Conservation (phyloP, 2,329 filamentous ascomycete species). For the Myriosclerotinia curreyana region DNA sequence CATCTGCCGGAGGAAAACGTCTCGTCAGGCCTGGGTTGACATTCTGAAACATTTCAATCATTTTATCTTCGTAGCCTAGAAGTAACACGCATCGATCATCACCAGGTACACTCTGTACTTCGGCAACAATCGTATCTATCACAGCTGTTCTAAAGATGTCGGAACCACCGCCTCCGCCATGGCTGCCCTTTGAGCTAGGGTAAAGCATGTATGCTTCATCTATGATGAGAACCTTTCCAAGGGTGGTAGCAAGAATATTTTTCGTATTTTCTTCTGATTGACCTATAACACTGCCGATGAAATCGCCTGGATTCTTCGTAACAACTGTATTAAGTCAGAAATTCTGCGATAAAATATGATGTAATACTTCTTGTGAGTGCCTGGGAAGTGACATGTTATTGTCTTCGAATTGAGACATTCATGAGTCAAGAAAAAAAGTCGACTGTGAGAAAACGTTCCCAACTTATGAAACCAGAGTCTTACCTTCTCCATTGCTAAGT, state of each 20-base stretch:
- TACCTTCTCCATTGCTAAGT: conserved; percentile 65
- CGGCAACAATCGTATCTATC: conserved; percentile 68
- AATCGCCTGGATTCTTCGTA: conserved; percentile 70
- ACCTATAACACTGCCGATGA: conserved; percentile 62
- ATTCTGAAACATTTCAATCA: conserved; percentile 71
- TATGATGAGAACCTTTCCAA: conserved; percentile 75
- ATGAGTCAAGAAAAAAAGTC: no score
- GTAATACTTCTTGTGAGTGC: neutral
- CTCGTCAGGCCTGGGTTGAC: conserved; percentile 67
- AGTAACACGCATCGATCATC: conserved; percentile 72
- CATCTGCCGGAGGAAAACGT: conserved; percentile 61
- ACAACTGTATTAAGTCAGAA: conserved; percentile 50
- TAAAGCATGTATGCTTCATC: conserved; percentile 74
- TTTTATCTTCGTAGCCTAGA: conserved; percentile 66
- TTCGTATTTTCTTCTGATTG: conserved; percentile 70
- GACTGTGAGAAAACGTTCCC: no score
- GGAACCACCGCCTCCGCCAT: conserved; percentile 34
- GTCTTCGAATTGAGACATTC: no score
- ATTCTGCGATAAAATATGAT: neutral
- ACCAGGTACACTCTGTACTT: conserved; percentile 66
- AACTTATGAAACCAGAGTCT: conserved; percentile 26
- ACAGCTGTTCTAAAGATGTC: conserved; percentile 61
- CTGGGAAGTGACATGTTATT: no score
- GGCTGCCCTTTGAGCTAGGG: conserved; percentile 34
- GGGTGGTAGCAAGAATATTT: conserved; percentile 61